Base-by-base conservation (phyloP, 345 rosid genomes). In the Hevea brasiliensis region DNA sequence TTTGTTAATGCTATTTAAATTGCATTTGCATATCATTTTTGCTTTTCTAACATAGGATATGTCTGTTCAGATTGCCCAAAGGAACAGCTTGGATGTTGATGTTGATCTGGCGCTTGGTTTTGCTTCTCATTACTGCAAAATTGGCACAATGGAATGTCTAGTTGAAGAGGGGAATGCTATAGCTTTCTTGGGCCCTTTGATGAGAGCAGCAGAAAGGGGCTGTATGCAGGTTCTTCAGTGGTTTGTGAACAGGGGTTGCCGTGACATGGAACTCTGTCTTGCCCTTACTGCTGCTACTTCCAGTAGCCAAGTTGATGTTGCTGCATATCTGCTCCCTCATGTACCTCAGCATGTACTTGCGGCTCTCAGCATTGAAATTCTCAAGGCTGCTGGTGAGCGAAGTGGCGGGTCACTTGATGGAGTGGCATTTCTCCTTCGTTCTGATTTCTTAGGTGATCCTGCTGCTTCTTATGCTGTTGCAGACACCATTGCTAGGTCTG, bases 151-250 rank as follows among this genome's bases (percentile, higher is more conserved):
- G 99, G 95, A 92, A 82, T 95, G 98, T 81, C 88, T 95, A 29
- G 99, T 92, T 75, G 99, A 92, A 82, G 99, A 95, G 81, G 99
- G 98, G 54, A 85, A 95, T 62, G 99, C 98, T 21, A 87, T 87
- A 73, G 92, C 97, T 41, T 95, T 95, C 80, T 74, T 95, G 81
- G 97, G 97, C 26, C 99, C 98, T 6, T 81, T 95, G 76, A 87
- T 95, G 98, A 92, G 97, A 85, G 98, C 98, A 56, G 92, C 98
- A 0, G 97, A 94, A 87, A 89, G 96, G 77, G 98, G 99, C 50
- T 90, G 96, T 71, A 83, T 92, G 90, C 94, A 89, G 80, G 98
- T 94, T 72, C 96, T 95, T 6, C 92, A 87, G 79, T 95, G 99
- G 99, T 92, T 92, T 82, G 97, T 95, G 70, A 87, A 89, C 83